phyloP scores from a whole-genome alignment of 106 monocot genomes.

The Dactylorhiza incarnata region DNA sequence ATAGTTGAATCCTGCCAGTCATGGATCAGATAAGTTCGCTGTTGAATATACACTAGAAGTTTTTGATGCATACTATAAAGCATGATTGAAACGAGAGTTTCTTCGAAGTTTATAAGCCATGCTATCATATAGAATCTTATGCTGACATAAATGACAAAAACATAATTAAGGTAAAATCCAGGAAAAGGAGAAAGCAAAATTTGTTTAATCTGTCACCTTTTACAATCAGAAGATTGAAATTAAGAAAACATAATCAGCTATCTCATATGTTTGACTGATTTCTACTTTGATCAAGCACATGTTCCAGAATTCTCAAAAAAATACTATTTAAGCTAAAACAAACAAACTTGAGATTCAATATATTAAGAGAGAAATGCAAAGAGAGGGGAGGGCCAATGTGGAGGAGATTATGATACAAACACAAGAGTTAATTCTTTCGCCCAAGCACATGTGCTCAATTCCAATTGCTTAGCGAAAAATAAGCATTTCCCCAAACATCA shows the following conservation, averaged over 20 bases:
- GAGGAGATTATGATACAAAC: too few species aligned
- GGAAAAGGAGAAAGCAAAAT: background rate
- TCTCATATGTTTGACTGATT: background rate
- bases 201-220: background rate
- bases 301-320: background rate
- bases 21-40: background rate
- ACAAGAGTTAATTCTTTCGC: too few species aligned
- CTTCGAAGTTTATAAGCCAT: background rate
- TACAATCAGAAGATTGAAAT: background rate
- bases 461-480: too few species aligned
- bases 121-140: background rate
- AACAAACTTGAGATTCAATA: background rate
- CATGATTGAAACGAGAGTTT: background rate
- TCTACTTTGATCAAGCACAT: background rate
- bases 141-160: background rate
- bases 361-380: background rate
- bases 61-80: background rate
- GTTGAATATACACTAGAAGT: background rate
- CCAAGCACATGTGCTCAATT: too few species aligned
- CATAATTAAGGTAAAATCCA: background rate
- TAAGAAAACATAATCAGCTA: background rate
- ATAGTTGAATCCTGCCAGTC: slow-evolving; percentile 20
- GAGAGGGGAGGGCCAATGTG: too few species aligned
- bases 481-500: too few species aligned
- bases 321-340: background rate